Conservation (phyloP, 2,329 filamentous ascomycete species). For the Thelonectria olida region DNA sequence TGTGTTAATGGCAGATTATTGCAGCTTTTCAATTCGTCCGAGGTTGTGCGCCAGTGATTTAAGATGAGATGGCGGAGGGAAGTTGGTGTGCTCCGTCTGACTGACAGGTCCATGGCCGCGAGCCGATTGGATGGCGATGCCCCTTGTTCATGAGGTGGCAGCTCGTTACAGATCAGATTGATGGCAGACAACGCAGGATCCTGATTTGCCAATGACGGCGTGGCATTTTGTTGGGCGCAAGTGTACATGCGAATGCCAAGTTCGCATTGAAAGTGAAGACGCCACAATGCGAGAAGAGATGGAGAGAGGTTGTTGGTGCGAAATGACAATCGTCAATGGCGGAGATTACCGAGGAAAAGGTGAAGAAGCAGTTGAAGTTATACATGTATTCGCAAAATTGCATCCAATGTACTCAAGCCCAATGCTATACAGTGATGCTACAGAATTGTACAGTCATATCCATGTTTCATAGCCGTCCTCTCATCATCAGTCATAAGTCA, state of each 20-base stretch:
- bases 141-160: constrained; percentile 19
- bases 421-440: not conserved
- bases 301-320: not conserved
- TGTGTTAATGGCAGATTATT: constrained; percentile 35
- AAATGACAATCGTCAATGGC: not conserved
- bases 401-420: not conserved
- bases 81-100: not conserved
- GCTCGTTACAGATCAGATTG: constrained; percentile 15
- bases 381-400: no score
- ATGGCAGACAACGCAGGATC: not conserved
- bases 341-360: not conserved
- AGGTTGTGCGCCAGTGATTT: not conserved
- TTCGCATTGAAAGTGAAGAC: constrained; percentile 13
- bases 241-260: no score
- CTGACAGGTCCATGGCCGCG: not conserved
- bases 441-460: constrained; percentile 1
- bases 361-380: no score
- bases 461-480: not conserved
- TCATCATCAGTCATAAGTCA: constrained; percentile 9
- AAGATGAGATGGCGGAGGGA: not conserved
- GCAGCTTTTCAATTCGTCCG: constrained; percentile 22
- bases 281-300: constrained; percentile 1
- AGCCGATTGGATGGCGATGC: constrained; percentile 13
- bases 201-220: constrained; percentile 17
- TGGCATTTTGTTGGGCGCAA: constrained; percentile 6